Evolutionary conservation across 495 filamentous ascomycete genomes (phyloP), one percentile per base, ranked within the genome.

Genomic region (Aspergillus carlsbadensis): DNA sequence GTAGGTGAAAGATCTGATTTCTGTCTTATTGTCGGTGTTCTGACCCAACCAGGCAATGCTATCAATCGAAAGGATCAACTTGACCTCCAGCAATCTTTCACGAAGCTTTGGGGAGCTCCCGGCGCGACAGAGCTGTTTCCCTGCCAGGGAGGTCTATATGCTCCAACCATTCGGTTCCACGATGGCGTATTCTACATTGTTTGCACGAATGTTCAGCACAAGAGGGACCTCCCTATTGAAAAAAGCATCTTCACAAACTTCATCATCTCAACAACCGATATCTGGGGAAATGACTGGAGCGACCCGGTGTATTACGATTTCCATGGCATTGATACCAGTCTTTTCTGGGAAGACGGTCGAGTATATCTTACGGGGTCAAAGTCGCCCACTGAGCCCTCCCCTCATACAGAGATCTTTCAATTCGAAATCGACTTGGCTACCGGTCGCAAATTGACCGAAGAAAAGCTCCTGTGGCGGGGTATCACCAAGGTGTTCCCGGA

Each of bases 171-270:
- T 21, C 53, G 66, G 26, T 33, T 66, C 40, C 61, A 61, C 37
- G 22, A 59, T 18, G 71, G 75, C 40, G 24, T 54, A 39, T 78
- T 76, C 54, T 79, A 74, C 57, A 62, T 78, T 26, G 65, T 75
- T 15, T 74, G 72, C 57, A 71, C 69, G 52, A 73, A n/a, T 54
- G 56, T 56, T 60, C n/a, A n/a, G n/a, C n/a, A n/a, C n/a, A 34
- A 15, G 2, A 10, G 20, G 3, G 50, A 56, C 6, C 39, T 58
- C 24, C 41, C 35, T 3, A 40, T 24, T 10, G 53, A 57, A 15
- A 31, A 2, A 21, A 40, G 45, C 40, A 47, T 56, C 22, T 17
- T 18, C 13, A 15, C 37, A 6, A 36, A 50, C 42, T 31, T 37
- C 53, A 5, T 24, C 31, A 20, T 46, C 42, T 4, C 35, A 5